Evolutionary conservation across 495 filamentous ascomycete species (phyloP), one percentile per base, ranked within the genome.

Genomic region (Bombardia bombarda): DNA sequence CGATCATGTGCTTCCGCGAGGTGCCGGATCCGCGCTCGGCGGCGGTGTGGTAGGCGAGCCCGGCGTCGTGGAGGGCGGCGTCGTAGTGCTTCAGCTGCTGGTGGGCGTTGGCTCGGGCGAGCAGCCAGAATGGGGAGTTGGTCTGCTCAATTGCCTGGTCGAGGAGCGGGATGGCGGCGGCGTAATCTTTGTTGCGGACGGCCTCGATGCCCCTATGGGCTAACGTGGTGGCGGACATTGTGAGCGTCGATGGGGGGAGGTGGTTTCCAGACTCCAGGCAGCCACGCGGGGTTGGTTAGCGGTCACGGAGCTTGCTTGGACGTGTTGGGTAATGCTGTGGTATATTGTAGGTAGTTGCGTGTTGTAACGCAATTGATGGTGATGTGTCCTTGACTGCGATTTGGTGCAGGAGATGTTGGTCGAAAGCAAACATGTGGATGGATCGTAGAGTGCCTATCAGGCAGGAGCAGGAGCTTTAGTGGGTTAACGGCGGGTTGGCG

Each of bases 91-190:
- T 63, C 12, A 65, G 57, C 42, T 90, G 83, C 7, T 86, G 76
- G 55, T 87, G 83, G 21, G 89, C 88, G 9, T 81, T 90, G 2
- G 87, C 85, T 20, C 93, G 87, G 58, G 92, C 83, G 47, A 95
- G 78, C 48, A 92, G 84, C 75, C 93, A 97, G 45, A 77, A 60
- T 4, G 87, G 84, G 7, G 88, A 83, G 24, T 73, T 77, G 9
- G 85, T 80, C 6, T 73, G 59, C 21, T 69, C 51, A 4, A 98
- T 66, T n/a, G 90, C 92, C 35, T 72, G 66, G n/a, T 89, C 86
- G 49, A 86, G 87, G 50, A 83, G 69, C 7, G 63, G 60, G 52
- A 95, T 77, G 8, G 88, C 90, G 21, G 68, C 65, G 8, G 66
- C 57, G 49, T 77, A 92, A 39, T 93, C 70, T 33, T 73, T 72